These are phyloP conservation scores for Eucommia ulmoides DNA, from an alignment of 257 asterid genomes.

Conservation along the genomic window DNA sequence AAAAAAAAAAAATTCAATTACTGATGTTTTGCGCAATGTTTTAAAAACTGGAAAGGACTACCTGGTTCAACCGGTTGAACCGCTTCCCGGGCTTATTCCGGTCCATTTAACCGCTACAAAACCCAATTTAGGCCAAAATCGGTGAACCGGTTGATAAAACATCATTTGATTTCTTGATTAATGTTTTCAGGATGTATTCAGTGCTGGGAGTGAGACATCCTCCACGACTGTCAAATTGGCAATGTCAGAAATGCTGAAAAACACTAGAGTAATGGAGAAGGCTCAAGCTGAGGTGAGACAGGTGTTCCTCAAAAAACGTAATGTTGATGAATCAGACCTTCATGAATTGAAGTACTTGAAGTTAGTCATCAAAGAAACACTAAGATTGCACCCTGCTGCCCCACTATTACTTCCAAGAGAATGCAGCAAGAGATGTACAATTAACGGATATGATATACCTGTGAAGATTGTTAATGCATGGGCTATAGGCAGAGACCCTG, in stretches of 20 bases:
- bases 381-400: conserved; percentile 6
- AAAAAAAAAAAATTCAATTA: no score
- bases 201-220: conserved; percentile 12
- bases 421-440: conserved; percentile 4
- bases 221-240: conserved; percentile 9
- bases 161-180: no score
- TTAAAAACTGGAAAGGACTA: no score
- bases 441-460: conserved; percentile 10
- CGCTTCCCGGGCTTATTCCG: no score
- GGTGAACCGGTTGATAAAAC: no score
- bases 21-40: no score
- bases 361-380: conserved; percentile 12
- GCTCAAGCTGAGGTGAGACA: conserved; percentile 20
- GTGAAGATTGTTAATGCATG: conserved; percentile 2
- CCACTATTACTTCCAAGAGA: conserved; percentile 14
- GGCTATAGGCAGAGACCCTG: conserved; percentile 5
- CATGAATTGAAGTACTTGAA: conserved; percentile 5
- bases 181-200: conserved; percentile 11
- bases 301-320: conserved; percentile 3
- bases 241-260: conserved; percentile 14
- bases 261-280: conserved; percentile 5
- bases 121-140: neutral
- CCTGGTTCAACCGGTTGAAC: no score
- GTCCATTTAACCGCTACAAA: neutral
- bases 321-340: conserved; percentile 8